A percentile compares a stretch with the other conserved stretches of the same genome.
Conservation (phyloP, 78 protist species). For the Dictyostelium intermedium region DNA sequence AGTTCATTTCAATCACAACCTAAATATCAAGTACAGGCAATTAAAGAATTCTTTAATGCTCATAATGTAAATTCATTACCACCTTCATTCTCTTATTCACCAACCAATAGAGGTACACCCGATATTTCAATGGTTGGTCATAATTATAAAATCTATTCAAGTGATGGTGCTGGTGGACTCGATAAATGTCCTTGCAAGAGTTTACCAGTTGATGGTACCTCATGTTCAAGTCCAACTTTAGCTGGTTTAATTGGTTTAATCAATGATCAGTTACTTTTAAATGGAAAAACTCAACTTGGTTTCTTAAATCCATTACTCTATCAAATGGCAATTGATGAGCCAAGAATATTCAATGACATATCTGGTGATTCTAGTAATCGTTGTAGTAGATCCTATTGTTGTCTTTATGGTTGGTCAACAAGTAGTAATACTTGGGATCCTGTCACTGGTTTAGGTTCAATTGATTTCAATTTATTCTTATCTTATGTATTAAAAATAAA, state of each 20-base stretch:
- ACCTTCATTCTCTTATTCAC: background rate
- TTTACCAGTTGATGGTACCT: constrained; percentile 80
- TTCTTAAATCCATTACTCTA: constrained; percentile 89
- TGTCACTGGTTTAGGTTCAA: background rate
- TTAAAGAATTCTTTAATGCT: background rate
- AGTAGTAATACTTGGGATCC: constrained; percentile 80
- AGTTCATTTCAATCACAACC: constrained; percentile 56
- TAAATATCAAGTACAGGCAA: constrained; percentile 13
- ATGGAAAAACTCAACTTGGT: constrained; percentile 74
- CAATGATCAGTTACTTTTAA: constrained; percentile 43
- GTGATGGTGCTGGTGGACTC: background rate
- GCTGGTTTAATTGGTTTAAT: constrained; percentile 74
- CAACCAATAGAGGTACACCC: constrained; percentile 56
- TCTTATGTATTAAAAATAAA: background rate
- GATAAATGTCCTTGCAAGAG: background rate
- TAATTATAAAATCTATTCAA: constrained; percentile 10
- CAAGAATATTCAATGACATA: constrained; percentile 67
- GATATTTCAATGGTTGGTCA: constrained; percentile 50
- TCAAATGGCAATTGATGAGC: background rate
- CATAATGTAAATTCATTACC: background rate
- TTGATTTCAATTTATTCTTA: background rate
- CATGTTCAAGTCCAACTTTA: constrained; percentile 71
- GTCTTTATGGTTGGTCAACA: constrained; percentile 66
- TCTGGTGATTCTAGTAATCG: constrained; percentile 54
- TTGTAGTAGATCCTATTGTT: background rate